These are phyloP conservation scores for Neofusicoccum sp. DNA, from an alignment of 2,329 filamentous ascomycete genomes.

Conservation along the genomic window DNA sequence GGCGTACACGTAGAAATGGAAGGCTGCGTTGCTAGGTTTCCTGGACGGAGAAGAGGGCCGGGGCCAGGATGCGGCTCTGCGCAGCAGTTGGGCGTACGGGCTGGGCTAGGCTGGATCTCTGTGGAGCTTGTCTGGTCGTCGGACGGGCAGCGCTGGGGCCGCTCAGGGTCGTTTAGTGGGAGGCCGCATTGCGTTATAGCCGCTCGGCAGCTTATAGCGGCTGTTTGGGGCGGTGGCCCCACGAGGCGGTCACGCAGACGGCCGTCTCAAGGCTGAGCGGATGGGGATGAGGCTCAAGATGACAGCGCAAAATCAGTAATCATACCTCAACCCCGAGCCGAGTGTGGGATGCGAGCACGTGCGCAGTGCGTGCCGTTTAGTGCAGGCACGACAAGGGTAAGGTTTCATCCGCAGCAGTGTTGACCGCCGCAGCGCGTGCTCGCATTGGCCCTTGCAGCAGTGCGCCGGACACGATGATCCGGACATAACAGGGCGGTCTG, in stretches of 20 bases:
- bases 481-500: too few species aligned
- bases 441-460: too few species aligned
- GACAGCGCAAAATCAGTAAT: slow-evolving; percentile 13
- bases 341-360: slow-evolving; percentile 10
- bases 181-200: slow-evolving; percentile 5
- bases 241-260: neutral
- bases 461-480: too few species aligned
- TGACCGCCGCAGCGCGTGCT: neutral
- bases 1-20: neutral
- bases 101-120: slow-evolving; percentile 6
- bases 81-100: neutral
- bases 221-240: neutral
- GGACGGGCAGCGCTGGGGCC: neutral
- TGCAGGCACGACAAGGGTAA: neutral
- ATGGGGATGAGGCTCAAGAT: slow-evolving; percentile 4
- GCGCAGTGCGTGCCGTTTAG: neutral
- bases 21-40: neutral
- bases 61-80: slow-evolving; percentile 4
- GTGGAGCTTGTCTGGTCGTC: neutral
- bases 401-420: neutral
- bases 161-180: slow-evolving; percentile 2
- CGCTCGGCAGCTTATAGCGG: slow-evolving; percentile 6
- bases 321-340: neutral
- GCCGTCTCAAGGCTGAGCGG: neutral
- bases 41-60: neutral